phyloP scores from a whole-genome alignment of 2,329 filamentous ascomycete genomes.

The Colletotrichum eremochloae region DNA sequence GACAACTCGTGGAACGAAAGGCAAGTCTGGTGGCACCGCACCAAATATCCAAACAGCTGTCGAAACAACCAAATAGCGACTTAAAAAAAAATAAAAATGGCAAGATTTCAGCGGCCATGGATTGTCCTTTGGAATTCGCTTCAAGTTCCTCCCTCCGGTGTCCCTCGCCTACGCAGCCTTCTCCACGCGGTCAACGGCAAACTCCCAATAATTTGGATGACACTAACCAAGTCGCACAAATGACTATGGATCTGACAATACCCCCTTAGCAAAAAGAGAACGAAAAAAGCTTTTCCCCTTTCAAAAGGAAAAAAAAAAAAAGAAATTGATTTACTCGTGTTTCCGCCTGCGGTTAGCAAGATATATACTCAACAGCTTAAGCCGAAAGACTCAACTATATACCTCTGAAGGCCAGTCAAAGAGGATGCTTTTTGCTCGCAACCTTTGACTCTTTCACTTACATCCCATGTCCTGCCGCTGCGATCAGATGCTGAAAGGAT shows the following conservation, averaged over 20 bases:
- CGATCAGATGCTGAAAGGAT: neutral
- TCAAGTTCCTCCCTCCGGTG: neutral
- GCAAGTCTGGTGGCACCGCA: neutral
- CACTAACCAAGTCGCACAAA: neutral
- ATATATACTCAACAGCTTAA: neutral
- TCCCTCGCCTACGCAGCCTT: neutral
- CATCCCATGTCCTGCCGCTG: neutral
- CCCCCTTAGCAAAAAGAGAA: no score
- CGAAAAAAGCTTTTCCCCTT: no score
- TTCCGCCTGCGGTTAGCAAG: neutral
- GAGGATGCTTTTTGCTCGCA: neutral
- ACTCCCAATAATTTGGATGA: constrained; percentile 1
- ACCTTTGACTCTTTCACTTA: neutral
- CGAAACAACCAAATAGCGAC: no score
- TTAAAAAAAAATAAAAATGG: neutral
- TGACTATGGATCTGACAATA: neutral
- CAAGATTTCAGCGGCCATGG: neutral
- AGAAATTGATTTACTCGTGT: neutral
- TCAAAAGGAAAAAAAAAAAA: neutral
- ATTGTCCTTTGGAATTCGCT: neutral
- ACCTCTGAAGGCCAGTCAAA: neutral
- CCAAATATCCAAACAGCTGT: no score
- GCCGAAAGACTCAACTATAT: neutral
- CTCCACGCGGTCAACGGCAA: neutral
- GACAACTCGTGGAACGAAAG: neutral